Evolutionary conservation across 1,284 basidiomycete genomes (phyloP), one percentile per base, ranked within the genome.

Genomic region (Tilletia indica): DNA sequence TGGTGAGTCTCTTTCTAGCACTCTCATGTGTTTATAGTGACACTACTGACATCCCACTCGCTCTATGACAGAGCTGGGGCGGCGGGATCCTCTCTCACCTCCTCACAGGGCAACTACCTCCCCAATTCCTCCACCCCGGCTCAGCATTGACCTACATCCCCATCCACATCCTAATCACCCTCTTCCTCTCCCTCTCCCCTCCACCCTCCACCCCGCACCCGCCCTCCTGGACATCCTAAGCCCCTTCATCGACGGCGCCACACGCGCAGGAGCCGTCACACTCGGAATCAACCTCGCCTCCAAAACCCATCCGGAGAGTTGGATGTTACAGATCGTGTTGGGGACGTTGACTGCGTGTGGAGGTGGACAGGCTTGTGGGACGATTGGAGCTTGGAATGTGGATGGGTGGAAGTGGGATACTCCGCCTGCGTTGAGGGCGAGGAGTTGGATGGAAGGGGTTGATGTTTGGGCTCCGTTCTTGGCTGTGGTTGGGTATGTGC

Each of bases 291-390:
- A 71, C 31, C 71, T 79, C 70, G 77, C 77, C 4, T 67, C 71
- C 49, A 70, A 71, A 47, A 74, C 78, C 71, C 58, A 70, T 38
- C 42, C 74, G 2, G 36, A 31, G n/a, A 72, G 69, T 14, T 31
- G 78, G 51, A 63, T 79, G 49, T 39, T 79, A 12, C 78, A 80
- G 69, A 42, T 80, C 45, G 42, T 80, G 54, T 68, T 75, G 25
- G 80, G 76, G 9, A 80, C 78, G 31, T 56, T 81, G 61, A 75
- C 75, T 3, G 77, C 80, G 16, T 80, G 74, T 39, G 78, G 78
- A 5, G 80, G 80, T 21, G 78, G 78, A 0, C 79, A 80, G 72
- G 58, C 68, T 16, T 78, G 78, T 0, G 78, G 78, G 39, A 80
- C 79, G 12, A 73, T 81, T 47, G 73, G 74, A 69, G 74, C 80